Base-by-base conservation (phyloP, 2,329 filamentous ascomycete genomes). In the Pseudogymnoascus verrucosus region DNA sequence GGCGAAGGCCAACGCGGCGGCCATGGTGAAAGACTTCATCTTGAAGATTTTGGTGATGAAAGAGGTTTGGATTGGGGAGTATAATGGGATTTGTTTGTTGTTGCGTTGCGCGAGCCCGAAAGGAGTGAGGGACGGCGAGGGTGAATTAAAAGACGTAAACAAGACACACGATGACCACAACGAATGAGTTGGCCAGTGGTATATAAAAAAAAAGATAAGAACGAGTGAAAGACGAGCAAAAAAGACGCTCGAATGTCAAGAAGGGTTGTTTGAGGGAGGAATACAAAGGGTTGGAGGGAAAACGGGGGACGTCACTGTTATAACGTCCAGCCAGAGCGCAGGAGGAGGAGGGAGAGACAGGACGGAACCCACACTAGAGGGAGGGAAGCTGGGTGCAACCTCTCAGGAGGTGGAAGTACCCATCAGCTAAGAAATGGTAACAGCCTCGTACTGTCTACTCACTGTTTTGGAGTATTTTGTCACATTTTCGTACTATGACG, bases 181-280 rank as follows among this genome's bases (percentile, higher is more conserved):
- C 51, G 51, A 57, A 57, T 57, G 51, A 57, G 28, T 57, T 57
- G 51, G 28, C 6, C 51, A 57, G 47, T 28, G 16, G 16, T 57
- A 23, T 26, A 28, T 8, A 57, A 57, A 57, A 12, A 19, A 23
- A 57, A 19, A 34, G 2, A 34, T 31, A 19, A 19, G 51, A 57
- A 57, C 51, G 51, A 57, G 51, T 57, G 51, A 57, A 57, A 57
- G 51, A 57, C 51, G 51, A 57, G 51, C 51, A 57, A 34, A 57
- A 57, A 57, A 57, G 51, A 21, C 28, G 51, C 51, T 57, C 51
- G 51, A 57, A 36, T 57, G 47, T 57, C 51, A 21, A 34, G 28
- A 34, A 34, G 14, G n/a, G 51, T 19, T 28, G 23, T 19, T 54
- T 34, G 51, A 57, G 28, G 51, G 21, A 16, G 28, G 28, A 34